Conservation (phyloP, 2,329 filamentous ascomycete species). For the Talaromyces sp. region DNA sequence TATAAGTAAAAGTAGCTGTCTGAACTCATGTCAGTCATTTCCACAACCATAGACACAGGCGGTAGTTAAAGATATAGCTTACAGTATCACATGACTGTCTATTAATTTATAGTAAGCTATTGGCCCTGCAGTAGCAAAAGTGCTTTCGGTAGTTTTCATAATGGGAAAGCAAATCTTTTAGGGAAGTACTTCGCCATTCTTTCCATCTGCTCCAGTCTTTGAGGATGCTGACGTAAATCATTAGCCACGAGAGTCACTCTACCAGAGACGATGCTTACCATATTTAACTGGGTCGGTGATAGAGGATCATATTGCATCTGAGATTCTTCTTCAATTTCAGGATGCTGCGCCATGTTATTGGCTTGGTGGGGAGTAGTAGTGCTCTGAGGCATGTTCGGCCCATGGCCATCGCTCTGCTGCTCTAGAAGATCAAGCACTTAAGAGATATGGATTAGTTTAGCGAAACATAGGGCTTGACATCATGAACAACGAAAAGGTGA, state of each 20-base stretch:
- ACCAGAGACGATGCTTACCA: background rate
- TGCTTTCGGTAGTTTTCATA: background rate
- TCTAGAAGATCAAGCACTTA: background rate
- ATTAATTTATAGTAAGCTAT: background rate
- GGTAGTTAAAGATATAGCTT: no score
- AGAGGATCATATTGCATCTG: background rate
- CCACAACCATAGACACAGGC: no score
- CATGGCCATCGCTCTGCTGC: background rate
- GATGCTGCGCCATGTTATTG: background rate
- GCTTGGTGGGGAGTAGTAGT: background rate
- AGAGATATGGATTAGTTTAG: background rate
- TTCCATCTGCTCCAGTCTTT: background rate
- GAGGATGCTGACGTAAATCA: background rate
- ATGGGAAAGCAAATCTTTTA: background rate
- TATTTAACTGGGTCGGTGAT: background rate
- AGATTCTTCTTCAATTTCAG: background rate
- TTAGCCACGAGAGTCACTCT: background rate
- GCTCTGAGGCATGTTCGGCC: background rate
- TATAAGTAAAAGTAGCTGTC: no score
- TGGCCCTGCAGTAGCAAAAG: background rate
- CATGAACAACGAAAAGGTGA: no score
- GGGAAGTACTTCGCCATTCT: slow-evolving; percentile 5
- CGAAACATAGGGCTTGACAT: background rate
- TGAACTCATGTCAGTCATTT: no score
- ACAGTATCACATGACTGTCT: no score